Evolutionary conservation across 2,329 filamentous ascomycete species (phyloP).

Genomic region (Cadophora luteo-olivacea): DNA sequence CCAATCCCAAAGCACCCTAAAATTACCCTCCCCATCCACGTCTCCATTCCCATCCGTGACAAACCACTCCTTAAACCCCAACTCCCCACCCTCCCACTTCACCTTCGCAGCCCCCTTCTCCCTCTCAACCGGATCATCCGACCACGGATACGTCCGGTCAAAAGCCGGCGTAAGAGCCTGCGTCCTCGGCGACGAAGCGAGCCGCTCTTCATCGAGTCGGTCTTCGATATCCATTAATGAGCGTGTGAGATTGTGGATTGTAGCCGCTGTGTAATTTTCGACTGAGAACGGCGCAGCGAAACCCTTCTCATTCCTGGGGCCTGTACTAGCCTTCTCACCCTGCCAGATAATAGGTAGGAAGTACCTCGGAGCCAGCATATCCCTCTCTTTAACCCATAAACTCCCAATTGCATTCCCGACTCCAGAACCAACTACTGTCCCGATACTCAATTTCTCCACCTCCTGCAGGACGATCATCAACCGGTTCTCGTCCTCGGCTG

Average conservation of each 20-base stretch:
- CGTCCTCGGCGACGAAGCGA: background rate
- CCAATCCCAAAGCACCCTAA: background rate
- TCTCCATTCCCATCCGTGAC: background rate
- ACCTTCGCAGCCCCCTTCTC: background rate
- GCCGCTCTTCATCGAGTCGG: background rate
- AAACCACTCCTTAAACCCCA: constrained; percentile 1
- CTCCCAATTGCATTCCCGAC: no score
- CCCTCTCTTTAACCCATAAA: background rate
- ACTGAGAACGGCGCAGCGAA: background rate
- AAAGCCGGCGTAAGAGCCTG: background rate
- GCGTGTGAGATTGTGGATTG: background rate
- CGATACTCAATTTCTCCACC: background rate
- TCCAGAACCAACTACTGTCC: no score
- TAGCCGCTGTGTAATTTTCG: background rate
- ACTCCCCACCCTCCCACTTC: background rate
- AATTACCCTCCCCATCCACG: background rate
- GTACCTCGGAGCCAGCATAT: no score
- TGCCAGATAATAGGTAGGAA: no score
- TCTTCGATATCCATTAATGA: background rate
- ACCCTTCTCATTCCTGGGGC: no score
- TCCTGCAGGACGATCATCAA: background rate
- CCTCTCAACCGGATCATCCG: background rate
- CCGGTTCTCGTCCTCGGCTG: background rate
- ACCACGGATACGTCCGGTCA: background rate
- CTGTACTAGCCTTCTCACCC: no score